Conservation (phyloP, 495 filamentous ascomycete species). For the Annulohypoxylon stygium region DNA sequence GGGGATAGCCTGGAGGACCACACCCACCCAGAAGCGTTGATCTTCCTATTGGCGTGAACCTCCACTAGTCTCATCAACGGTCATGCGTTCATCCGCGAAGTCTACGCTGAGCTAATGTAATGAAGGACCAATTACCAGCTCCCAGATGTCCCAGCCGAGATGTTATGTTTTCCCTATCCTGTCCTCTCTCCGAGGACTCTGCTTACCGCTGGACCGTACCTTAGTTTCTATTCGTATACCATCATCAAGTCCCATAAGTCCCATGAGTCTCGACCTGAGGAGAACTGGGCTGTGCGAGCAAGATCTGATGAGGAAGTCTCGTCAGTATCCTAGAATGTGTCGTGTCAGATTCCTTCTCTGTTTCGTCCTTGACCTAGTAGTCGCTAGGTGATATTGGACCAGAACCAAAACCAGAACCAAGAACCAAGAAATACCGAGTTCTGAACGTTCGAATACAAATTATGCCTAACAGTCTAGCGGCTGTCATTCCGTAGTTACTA, state of each 20-base stretch:
- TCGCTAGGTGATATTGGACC: slow-evolving; percentile 6
- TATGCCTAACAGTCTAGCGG: slow-evolving; percentile 40
- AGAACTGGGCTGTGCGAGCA: slow-evolving; percentile 19
- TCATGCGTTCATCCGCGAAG: slow-evolving; percentile 63
- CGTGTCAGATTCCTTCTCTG: slow-evolving; percentile 31
- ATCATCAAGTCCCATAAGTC: not conserved
- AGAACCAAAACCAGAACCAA: too few species aligned
- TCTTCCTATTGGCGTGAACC: slow-evolving; percentile 56
- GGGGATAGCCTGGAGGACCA: slow-evolving; percentile 50
- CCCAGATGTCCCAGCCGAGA: slow-evolving; percentile 59
- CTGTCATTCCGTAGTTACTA: slow-evolving; percentile 44
- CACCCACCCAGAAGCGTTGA: slow-evolving; percentile 53
- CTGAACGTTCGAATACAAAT: slow-evolving; percentile 28
- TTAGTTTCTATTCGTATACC: slow-evolving; percentile 33
- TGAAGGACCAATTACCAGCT: slow-evolving; percentile 56
- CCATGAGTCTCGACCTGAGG: slow-evolving; percentile 14
- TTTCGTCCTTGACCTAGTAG: slow-evolving; percentile 32
- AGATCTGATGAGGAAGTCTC: slow-evolving; percentile 31
- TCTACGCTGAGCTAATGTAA: slow-evolving; percentile 61
- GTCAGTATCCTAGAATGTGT: slow-evolving; percentile 30
- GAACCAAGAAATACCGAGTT: slow-evolving; percentile 22
- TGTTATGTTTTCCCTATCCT: slow-evolving; percentile 52
- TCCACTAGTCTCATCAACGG: slow-evolving; percentile 59
- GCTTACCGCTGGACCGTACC: slow-evolving; percentile 43
- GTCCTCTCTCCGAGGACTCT: slow-evolving; percentile 46